Conservation (phyloP, 495 filamentous ascomycete genomes). For the Alectoria sarmentosa region DNA sequence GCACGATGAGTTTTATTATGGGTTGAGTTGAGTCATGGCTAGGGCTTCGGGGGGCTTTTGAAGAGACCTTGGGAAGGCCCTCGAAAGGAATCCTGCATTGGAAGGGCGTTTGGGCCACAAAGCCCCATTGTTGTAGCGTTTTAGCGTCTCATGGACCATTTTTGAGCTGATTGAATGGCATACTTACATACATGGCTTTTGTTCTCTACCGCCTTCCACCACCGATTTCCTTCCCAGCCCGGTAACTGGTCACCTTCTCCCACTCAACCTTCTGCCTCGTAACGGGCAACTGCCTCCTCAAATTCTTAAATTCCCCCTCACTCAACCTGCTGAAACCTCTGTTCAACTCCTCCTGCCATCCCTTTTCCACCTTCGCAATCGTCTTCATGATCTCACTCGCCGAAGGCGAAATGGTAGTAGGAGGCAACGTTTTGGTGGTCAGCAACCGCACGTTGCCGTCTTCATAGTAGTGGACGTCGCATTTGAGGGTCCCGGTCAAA, state of each 20-base stretch:
- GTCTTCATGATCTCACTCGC: slow-evolving; percentile 63
- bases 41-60: background rate
- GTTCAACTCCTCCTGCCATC: slow-evolving; percentile 95
- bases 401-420: slow-evolving; percentile 24
- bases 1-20: slow-evolving; percentile 36
- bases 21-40: background rate
- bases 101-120: slow-evolving; percentile 12
- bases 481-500: slow-evolving; percentile 62
- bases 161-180: slow-evolving; percentile 4
- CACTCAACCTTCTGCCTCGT: slow-evolving; percentile 99
- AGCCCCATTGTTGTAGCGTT: background rate
- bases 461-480: slow-evolving; percentile 99
- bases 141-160: slow-evolving; percentile 2
- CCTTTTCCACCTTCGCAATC: slow-evolving; percentile 74
- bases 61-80: background rate
- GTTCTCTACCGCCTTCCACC: slow-evolving; percentile 21
- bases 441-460: slow-evolving; percentile 94
- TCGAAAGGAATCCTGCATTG: slow-evolving; percentile 11
- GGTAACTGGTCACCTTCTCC: slow-evolving; percentile 97
- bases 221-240: slow-evolving; percentile 42
- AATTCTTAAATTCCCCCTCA: slow-evolving; percentile 89
- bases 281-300: slow-evolving; percentile 88
- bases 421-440: slow-evolving; percentile 64
- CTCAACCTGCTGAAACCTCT: slow-evolving; percentile 77
- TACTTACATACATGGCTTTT: background rate